phyloP scores from a whole-genome alignment of 2,329 filamentous ascomycete species.

The Colletotrichum higginsianum region DNA sequence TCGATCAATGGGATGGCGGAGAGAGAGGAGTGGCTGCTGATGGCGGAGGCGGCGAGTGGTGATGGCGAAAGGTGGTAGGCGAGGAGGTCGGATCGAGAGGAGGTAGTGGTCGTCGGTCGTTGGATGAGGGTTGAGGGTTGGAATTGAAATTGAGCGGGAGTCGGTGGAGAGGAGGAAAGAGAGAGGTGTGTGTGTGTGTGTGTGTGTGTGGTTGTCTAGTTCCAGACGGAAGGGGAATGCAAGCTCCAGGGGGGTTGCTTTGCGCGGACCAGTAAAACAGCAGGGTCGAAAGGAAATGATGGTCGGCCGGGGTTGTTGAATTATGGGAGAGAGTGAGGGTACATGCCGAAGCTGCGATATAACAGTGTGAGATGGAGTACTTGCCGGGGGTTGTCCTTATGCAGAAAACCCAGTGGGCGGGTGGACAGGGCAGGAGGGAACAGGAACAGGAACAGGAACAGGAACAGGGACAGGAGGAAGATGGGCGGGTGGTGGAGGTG shows the following conservation, averaged over 20 bases:
- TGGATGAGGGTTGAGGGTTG: slow-evolving; percentile 40
- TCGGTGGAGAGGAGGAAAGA: slow-evolving; percentile 43
- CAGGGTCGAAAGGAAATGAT: slow-evolving; percentile 44
- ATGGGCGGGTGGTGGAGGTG: neutral
- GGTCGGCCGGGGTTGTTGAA: slow-evolving; percentile 39
- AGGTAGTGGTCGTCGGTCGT: slow-evolving; percentile 39
- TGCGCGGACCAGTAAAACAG: slow-evolving; percentile 44
- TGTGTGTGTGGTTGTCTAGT: slow-evolving; percentile 36
- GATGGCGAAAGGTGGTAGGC: slow-evolving; percentile 30
- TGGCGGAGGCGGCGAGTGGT: slow-evolving; percentile 18
- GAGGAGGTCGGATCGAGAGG: slow-evolving; percentile 39
- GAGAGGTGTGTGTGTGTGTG: slow-evolving; percentile 24
- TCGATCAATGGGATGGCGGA: slow-evolving; percentile 36
- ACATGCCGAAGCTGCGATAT: slow-evolving; percentile 19
- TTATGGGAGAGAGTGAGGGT: slow-evolving; percentile 30
- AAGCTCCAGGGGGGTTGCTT: slow-evolving; percentile 44
- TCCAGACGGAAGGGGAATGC: slow-evolving; percentile 44
- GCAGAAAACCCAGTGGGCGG: slow-evolving; percentile 39
- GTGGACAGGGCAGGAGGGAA: slow-evolving; percentile 29
- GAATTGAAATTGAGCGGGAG: slow-evolving; percentile 42
- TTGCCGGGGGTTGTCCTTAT: slow-evolving; percentile 25
- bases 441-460: slow-evolving; percentile 17
- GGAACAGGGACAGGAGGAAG: slow-evolving; percentile 9
- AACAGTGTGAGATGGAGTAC: slow-evolving; percentile 16
- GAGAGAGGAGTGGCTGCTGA: slow-evolving; percentile 27